Conservation (phyloP, 345 rosid genomes). For the Geranium brycei region DNA sequence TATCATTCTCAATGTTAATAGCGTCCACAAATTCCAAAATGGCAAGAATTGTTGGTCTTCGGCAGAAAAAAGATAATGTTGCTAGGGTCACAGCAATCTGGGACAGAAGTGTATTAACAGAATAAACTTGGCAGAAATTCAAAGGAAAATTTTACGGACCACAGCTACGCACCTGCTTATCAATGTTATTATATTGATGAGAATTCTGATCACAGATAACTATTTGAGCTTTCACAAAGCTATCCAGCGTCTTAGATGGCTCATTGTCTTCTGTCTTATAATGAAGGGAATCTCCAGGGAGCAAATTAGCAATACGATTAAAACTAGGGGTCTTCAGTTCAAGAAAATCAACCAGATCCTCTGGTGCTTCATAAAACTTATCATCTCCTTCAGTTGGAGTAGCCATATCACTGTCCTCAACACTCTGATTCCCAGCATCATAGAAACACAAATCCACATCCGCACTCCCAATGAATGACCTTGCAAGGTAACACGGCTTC, state of each 20-base stretch:
- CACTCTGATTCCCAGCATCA: slow-evolving; percentile 23
- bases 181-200: slow-evolving; percentile 51
- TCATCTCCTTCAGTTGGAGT: slow-evolving; percentile 77
- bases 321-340: slow-evolving; percentile 69
- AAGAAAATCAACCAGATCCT: slow-evolving; percentile 47
- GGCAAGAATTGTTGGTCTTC: slow-evolving; percentile 88
- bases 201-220: slow-evolving; percentile 64
- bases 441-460: slow-evolving; percentile 31
- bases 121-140: neutral
- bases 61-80: slow-evolving; percentile 83
- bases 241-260: slow-evolving; percentile 40
- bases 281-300: slow-evolving; percentile 39
- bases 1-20: slow-evolving; percentile 48
- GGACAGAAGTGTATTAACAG: slow-evolving; percentile 11
- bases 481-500: slow-evolving; percentile 61
- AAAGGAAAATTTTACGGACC: neutral
- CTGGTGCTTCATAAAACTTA: slow-evolving; percentile 83
- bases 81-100: slow-evolving; percentile 78
- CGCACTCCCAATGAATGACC: slow-evolving; percentile 59
- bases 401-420: slow-evolving; percentile 18
- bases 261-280: slow-evolving; percentile 27
- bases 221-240: slow-evolving; percentile 94
- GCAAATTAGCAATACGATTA: slow-evolving; percentile 55
- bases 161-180: slow-evolving; percentile 43
- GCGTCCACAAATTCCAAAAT: slow-evolving; percentile 81